These are phyloP conservation scores for Carex scoparia DNA, from an alignment of 176 grass and related monocot species.

Conservation along the genomic window DNA sequence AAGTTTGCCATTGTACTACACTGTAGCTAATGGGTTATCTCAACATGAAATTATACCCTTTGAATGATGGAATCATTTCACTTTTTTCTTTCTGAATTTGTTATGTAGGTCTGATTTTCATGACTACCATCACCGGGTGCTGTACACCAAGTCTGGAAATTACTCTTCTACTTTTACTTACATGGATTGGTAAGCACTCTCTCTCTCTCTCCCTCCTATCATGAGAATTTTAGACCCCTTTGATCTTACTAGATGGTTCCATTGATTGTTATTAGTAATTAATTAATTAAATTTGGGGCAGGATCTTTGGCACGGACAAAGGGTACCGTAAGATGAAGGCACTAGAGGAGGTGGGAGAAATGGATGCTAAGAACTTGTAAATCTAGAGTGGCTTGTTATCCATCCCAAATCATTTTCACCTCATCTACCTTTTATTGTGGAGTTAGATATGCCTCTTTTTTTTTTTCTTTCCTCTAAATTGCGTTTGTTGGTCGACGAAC, in stretches of 20 bases:
- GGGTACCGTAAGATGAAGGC: constrained; percentile 62
- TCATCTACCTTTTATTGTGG: neutral
- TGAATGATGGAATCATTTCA: neutral
- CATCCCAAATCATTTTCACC: neutral
- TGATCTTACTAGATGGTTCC: neutral
- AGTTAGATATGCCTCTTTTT: neutral
- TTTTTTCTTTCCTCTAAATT: neutral
- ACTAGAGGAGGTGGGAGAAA: constrained; percentile 29
- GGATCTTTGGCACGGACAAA: constrained; percentile 84
- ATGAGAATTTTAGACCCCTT: neutral
- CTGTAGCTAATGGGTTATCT: neutral
- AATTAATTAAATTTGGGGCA: constrained; percentile 20
- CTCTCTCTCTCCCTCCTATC: neutral
- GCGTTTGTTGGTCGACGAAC: neutral
- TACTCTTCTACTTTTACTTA: constrained; percentile 94
- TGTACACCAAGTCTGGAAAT: constrained; percentile 83
- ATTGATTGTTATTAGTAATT: neutral
- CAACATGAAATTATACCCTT: neutral
- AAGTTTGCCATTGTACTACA: neutral
- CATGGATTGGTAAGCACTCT: constrained; percentile 69
- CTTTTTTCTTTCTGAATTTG: neutral
- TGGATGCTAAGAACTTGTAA: constrained; percentile 40
- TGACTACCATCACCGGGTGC: constrained; percentile 85
- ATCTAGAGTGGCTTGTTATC: constrained; percentile 12
- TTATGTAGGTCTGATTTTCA: constrained; percentile 65